A percentile compares a stretch with the other conserved stretches of the same genome.
Evolutionary conservation across 2,329 filamentous ascomycete genomes (phyloP).

Genomic region (Beauveria sp.): DNA sequence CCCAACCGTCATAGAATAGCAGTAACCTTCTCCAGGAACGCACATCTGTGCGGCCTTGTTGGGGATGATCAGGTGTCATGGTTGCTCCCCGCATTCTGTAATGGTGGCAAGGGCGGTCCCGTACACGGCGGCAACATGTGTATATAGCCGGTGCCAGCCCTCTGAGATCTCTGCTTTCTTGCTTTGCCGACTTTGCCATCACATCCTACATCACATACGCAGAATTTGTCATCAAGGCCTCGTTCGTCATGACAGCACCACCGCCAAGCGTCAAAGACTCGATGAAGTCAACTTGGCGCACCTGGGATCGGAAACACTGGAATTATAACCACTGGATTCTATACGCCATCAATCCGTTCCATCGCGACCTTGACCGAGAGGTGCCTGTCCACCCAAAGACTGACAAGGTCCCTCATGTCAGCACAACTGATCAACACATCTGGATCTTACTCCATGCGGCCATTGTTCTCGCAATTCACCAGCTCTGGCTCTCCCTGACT

Average conservation of each 20-base stretch:
- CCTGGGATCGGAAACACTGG: conserved; percentile 20
- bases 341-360: conserved; percentile 22
- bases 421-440: conserved; percentile 24
- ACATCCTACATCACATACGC: neutral
- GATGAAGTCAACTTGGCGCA: conserved; percentile 30
- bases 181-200: neutral
- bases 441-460: conserved; percentile 31
- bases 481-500: conserved; percentile 23
- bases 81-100: neutral
- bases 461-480: conserved; percentile 28
- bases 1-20: neutral
- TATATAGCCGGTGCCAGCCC: neutral
- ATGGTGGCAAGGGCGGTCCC: neutral
- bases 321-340: conserved; percentile 22
- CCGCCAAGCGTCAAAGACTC: conserved; percentile 20
- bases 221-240: neutral
- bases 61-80: neutral
- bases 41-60: neutral
- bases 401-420: conserved; percentile 29
- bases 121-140: neutral
- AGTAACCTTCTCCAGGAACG: neutral
- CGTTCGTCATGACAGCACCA: conserved; percentile 3
- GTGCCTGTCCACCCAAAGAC: conserved; percentile 29
- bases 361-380: conserved; percentile 19
- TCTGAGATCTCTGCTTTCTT: neutral